A percentile compares a stretch with the other conserved stretches of the same genome.
phyloP scores from a whole-genome alignment of 208 protist species.

The Phytomonas sp. region DNA sequence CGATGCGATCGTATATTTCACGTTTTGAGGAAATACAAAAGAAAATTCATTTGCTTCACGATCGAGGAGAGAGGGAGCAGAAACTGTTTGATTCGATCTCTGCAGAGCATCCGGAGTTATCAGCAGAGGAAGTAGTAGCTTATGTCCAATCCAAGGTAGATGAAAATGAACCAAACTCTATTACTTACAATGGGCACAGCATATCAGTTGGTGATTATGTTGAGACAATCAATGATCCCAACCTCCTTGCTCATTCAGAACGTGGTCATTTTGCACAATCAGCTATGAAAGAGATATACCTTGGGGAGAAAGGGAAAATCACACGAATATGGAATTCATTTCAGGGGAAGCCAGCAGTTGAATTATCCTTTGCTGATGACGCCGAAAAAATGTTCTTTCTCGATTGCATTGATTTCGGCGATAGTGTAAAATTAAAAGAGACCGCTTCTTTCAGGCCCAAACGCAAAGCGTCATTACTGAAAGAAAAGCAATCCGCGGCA shows the following conservation, averaged over 20 bases:
- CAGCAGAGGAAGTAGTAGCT: constrained; percentile 32
- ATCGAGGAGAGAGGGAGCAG: constrained; percentile 50
- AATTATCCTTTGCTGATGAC: constrained; percentile 78
- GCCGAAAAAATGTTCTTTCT: constrained; percentile 66
- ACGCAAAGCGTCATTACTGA: too few species aligned
- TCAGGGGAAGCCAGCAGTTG: constrained; percentile 69
- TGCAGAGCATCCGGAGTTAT: constrained; percentile 23
- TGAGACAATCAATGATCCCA: constrained; percentile 40
- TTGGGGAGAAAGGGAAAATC: constrained; percentile 65
- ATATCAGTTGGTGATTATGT: constrained; percentile 54
- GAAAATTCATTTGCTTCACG: constrained; percentile 48
- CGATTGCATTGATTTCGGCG: constrained; percentile 44
- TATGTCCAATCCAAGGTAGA: neutral
- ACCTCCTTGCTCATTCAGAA: constrained; percentile 32
- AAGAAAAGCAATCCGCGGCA: too few species aligned
- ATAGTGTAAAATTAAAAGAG: neutral
- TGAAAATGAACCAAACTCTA: constrained; percentile 26
- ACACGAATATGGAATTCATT: constrained; percentile 51
- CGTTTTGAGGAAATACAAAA: constrained; percentile 64
- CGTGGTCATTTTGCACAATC: constrained; percentile 50
- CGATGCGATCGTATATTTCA: constrained; percentile 16
- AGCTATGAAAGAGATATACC: constrained; percentile 71
- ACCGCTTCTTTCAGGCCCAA: too few species aligned
- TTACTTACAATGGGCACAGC: constrained; percentile 20
- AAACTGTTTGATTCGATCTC: constrained; percentile 55